A percentile compares a stretch with the other conserved stretches of the same genome.
phyloP scores from a whole-genome alignment of 495 filamentous ascomycete genomes.

The Xylaria nigripes region DNA sequence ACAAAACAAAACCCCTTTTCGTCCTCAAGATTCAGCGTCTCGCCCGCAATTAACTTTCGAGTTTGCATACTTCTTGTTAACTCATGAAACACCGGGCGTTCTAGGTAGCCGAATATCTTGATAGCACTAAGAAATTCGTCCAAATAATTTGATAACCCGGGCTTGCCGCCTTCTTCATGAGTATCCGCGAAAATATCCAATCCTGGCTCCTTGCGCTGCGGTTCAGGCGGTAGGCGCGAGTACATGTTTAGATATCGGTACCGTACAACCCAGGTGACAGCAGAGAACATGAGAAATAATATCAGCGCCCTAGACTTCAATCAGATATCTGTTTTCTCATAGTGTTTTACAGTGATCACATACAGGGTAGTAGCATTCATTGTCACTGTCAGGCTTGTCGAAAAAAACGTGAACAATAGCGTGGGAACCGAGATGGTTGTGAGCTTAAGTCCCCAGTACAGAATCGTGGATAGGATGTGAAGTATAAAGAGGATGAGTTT shows the following conservation, averaged over 20 bases:
- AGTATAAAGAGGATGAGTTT: slow-evolving; percentile 46
- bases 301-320: slow-evolving; percentile 59
- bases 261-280: slow-evolving; percentile 82
- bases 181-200: slow-evolving; percentile 90
- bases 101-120: slow-evolving; percentile 96
- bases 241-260: slow-evolving; percentile 97
- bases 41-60: slow-evolving; percentile 86
- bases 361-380: slow-evolving; percentile 97
- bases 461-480: slow-evolving; percentile 59
- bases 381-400: slow-evolving; percentile 90
- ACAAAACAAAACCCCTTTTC: slow-evolving; percentile 98
- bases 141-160: slow-evolving; percentile 86
- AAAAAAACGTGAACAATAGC: slow-evolving; percentile 86
- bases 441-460: slow-evolving; percentile 80
- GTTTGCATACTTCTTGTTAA: slow-evolving; percentile 97
- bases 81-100: slow-evolving; percentile 94
- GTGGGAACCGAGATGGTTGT: slow-evolving; percentile 81
- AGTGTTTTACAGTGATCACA: slow-evolving; percentile 17
- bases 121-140: slow-evolving; percentile 99
- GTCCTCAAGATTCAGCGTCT: slow-evolving; percentile 89
- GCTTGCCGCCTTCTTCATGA: slow-evolving; percentile 82
- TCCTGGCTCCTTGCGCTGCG: slow-evolving; percentile 90
- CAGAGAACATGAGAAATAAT: slow-evolving; percentile 63
- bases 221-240: slow-evolving; percentile 82
- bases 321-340: slow-evolving; percentile 7